These are phyloP conservation scores for Marsdenia floribunda DNA, from an alignment of 257 asterid species.

Conservation along the genomic window DNA sequence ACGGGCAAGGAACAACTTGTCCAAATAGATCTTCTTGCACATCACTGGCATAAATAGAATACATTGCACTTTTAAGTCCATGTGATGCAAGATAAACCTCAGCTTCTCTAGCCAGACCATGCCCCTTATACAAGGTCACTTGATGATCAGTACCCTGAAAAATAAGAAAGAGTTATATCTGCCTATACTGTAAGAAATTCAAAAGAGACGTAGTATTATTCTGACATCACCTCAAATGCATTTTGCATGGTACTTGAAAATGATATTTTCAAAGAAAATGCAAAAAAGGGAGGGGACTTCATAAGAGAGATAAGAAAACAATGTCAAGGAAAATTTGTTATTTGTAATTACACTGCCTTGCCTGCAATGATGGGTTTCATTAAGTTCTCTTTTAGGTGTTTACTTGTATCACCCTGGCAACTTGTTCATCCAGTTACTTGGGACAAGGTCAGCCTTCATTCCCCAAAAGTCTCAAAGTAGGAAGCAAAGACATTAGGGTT, in stretches of 20 bases:
- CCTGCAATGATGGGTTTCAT: background rate
- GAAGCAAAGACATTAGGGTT: background rate
- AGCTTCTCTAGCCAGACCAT: conserved; percentile 63
- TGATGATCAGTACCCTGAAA: conserved; percentile 60
- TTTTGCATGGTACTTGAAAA: background rate
- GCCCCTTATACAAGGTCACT: conserved; percentile 71
- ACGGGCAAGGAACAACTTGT: conserved; percentile 64
- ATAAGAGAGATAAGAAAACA: background rate
- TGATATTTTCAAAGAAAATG: background rate
- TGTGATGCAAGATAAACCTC: conserved; percentile 73
- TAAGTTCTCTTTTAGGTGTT: background rate
- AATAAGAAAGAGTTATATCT: background rate
- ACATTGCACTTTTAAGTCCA: conserved; percentile 78
- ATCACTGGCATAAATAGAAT: conserved; percentile 47
- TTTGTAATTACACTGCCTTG: background rate
- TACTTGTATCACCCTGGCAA: background rate
- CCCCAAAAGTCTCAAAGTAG: background rate
- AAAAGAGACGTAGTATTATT: background rate
- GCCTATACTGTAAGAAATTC: background rate
- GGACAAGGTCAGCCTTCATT: background rate
- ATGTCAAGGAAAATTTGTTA: background rate
- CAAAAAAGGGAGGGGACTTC: background rate
- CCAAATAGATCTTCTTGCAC: conserved; percentile 85
- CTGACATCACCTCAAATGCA: background rate
- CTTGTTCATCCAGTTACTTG: background rate